Conservation (phyloP, 1,284 basidiomycete species). For the Polyporus tsugae region DNA sequence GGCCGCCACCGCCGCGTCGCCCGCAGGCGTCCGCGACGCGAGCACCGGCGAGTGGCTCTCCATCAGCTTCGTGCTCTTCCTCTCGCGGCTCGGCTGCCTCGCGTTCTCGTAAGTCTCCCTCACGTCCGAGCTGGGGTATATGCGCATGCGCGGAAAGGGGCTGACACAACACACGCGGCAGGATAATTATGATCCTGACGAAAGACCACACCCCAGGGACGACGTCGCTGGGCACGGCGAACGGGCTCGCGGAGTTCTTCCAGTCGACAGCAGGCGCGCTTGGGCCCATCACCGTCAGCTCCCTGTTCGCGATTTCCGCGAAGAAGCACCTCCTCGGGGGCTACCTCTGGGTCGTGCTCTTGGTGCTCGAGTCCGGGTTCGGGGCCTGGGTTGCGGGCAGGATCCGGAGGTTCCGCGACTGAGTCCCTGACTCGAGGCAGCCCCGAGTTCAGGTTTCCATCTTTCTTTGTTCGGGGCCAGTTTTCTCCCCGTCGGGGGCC, state of each 20-base stretch:
- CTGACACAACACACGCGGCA: slow-evolving; percentile 35
- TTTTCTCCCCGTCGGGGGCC: too few species aligned
- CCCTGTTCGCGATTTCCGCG: slow-evolving; percentile 52
- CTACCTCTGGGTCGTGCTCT: slow-evolving; percentile 48
- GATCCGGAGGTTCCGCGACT: slow-evolving; percentile 36
- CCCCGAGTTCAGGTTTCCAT: too few species aligned
- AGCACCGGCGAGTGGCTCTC: slow-evolving; percentile 44
- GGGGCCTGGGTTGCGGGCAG: slow-evolving; percentile 35
- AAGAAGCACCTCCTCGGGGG: slow-evolving; percentile 46
- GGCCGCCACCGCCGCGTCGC: background rate
- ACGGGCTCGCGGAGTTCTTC: slow-evolving; percentile 68
- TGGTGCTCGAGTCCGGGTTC: slow-evolving; percentile 34
- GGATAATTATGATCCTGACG: slow-evolving; percentile 67
- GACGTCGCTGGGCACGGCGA: slow-evolving; percentile 63
- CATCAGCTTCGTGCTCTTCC: slow-evolving; percentile 43
- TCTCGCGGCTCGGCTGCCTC: slow-evolving; percentile 45
- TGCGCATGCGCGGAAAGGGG: background rate
- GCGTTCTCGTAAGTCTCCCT: slow-evolving; percentile 47
- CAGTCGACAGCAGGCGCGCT: slow-evolving; percentile 64
- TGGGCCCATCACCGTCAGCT: slow-evolving; percentile 64
- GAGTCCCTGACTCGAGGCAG: background rate
- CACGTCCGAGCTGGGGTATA: background rate
- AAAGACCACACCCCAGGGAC: slow-evolving; percentile 61
- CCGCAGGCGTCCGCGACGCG: slow-evolving; percentile 20
- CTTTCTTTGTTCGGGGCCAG: too few species aligned